Evolutionary conservation across 495 filamentous ascomycete species (phyloP).

Genomic region (Parathielavia appendiculata): DNA sequence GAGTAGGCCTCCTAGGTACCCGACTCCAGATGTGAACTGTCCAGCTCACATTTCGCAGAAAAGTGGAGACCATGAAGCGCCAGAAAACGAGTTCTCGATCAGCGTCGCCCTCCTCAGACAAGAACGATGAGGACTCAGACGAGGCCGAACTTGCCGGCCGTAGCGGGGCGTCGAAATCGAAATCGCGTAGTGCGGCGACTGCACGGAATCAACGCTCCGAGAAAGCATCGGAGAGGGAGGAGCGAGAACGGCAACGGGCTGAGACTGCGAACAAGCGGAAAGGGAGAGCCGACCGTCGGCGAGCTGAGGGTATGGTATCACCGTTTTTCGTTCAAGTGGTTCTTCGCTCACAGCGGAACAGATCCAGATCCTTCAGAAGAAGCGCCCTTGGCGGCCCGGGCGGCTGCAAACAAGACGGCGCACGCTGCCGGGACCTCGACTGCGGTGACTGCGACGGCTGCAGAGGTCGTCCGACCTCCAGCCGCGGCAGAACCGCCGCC

Average conservation of each 20-base stretch:
- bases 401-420: constrained; percentile 32
- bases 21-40: not conserved
- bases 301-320: constrained; percentile 63
- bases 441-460: constrained; percentile 21
- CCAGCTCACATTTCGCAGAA: constrained; percentile 33
- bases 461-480: constrained; percentile 27
- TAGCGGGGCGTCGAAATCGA: constrained; percentile 52
- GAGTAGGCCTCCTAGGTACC: constrained; percentile 62
- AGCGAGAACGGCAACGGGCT: constrained; percentile 60
- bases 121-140: constrained; percentile 60
- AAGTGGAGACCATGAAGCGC: constrained; percentile 52
- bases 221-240: constrained; percentile 57
- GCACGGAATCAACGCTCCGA: constrained; percentile 67
- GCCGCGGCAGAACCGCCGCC: constrained; percentile 22
- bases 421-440: constrained; percentile 17
- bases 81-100: constrained; percentile 73
- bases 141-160: constrained; percentile 52
- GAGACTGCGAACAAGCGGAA: constrained; percentile 73
- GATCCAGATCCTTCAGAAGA: constrained; percentile 60
- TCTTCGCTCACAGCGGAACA: constrained; percentile 35
- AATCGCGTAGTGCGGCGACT: constrained; percentile 53
- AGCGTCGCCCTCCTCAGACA: constrained; percentile 47
- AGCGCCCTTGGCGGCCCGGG: constrained; percentile 44
- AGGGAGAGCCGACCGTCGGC: constrained; percentile 63
- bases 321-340: constrained; percentile 21